phyloP scores from a whole-genome alignment of 1,284 basidiomycete genomes.

The Ceratorhiza oryzae-sativae region DNA sequence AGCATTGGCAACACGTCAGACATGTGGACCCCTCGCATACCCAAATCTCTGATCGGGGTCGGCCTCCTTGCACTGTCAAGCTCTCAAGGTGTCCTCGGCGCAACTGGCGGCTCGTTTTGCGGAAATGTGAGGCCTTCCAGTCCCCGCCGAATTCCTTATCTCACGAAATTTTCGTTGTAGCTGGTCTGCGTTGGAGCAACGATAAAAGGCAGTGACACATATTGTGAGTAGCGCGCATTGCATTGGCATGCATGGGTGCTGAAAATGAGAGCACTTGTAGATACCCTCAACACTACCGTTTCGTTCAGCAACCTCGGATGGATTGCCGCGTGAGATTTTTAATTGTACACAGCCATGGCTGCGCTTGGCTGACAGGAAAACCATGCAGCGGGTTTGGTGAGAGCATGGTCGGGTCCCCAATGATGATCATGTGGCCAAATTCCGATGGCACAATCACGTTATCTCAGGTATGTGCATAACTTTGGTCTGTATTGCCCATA shows the following conservation, averaged over 20 bases:
- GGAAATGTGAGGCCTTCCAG: conserved; percentile 5
- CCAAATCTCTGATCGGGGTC: neutral
- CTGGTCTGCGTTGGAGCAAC: conserved; percentile 16
- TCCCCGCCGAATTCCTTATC: neutral
- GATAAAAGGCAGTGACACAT: conserved; percentile 11
- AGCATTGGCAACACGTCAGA: neutral
- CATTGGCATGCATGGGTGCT: neutral
- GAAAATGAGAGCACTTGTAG: neutral
- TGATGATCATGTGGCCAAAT: conserved; percentile 55
- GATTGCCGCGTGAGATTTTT: conserved; percentile 41
- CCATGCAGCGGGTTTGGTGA: conserved; percentile 48
- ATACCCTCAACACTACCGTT: conserved; percentile 36
- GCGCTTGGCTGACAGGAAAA: neutral
- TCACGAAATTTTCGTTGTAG: neutral
- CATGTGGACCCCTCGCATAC: conserved; percentile 7
- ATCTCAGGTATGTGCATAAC: conserved; percentile 46
- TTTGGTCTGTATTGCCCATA: neutral
- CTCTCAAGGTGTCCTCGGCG: neutral
- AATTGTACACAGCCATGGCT: neutral
- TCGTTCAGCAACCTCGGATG: conserved; percentile 33
- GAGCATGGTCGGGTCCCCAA: conserved; percentile 48
- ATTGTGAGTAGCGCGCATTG: conserved; percentile 7
- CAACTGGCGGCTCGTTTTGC: conserved; percentile 24
- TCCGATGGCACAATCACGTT: conserved; percentile 51
- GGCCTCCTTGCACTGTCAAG: conserved; percentile 5